Conservation (phyloP, 352 stramenopile genomes). For the Phytophthora hibernalis region DNA sequence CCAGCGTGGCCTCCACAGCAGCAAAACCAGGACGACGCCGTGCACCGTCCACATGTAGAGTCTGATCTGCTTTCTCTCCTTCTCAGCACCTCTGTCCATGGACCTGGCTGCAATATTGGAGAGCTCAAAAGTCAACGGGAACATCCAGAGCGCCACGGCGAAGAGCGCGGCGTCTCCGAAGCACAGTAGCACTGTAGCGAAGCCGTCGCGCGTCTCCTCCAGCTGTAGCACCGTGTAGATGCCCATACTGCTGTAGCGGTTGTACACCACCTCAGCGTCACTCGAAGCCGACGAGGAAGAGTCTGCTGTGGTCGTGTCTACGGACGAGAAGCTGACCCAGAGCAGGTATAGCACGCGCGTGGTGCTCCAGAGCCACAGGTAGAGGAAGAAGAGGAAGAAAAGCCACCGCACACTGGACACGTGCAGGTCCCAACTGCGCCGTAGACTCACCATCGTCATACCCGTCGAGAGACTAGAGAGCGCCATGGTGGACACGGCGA, state of each 20-base stretch:
- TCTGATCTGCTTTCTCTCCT: conserved; percentile 50
- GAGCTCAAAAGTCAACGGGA: conserved; percentile 54
- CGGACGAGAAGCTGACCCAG: conserved; percentile 44
- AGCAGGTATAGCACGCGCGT: conserved; percentile 51
- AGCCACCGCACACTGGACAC: conserved; percentile 68
- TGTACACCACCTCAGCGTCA: conserved; percentile 35
- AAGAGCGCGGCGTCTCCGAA: conserved; percentile 52
- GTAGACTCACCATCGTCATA: conserved; percentile 51
- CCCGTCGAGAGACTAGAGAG: conserved; percentile 49
- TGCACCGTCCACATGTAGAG: conserved; percentile 42
- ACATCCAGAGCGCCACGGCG: conserved; percentile 56
- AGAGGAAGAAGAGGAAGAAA: conserved; percentile 69
- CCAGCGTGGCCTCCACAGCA: conserved; percentile 38
- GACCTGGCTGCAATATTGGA: conserved; percentile 58
- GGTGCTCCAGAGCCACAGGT: conserved; percentile 49
- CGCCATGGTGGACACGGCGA: conserved; percentile 41
- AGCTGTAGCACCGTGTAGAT: conserved; percentile 53
- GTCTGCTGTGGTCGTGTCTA: conserved; percentile 31
- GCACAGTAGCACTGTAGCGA: conserved; percentile 41
- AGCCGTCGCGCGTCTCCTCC: conserved; percentile 38
- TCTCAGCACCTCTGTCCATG: conserved; percentile 55
- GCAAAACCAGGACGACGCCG: conserved; percentile 40
- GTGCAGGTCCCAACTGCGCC: conserved; percentile 52
- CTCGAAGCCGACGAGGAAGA: conserved; percentile 28
- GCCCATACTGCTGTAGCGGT: conserved; percentile 49